Conservation (phyloP, 495 filamentous ascomycete species). For the Glutinoglossum americanum region DNA sequence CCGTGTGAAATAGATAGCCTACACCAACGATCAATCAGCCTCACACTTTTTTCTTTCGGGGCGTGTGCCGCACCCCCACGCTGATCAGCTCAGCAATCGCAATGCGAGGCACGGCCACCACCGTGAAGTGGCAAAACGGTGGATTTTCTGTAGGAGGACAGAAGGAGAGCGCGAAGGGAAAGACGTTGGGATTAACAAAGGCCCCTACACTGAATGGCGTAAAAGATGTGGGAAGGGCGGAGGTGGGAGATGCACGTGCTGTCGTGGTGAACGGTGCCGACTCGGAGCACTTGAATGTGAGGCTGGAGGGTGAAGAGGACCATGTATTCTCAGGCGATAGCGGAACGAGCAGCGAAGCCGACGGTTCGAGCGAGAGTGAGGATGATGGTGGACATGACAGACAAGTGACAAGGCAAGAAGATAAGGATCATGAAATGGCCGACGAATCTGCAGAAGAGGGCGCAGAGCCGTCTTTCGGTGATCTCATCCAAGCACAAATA, state of each 20-base stretch:
- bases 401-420: conserved; percentile 21
- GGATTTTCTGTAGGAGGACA: neutral
- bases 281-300: conserved; percentile 9
- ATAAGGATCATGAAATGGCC: conserved; percentile 5
- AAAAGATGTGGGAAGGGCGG: conserved; percentile 33
- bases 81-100: neutral
- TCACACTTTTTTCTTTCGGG: neutral
- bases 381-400: conserved; percentile 7
- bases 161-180: neutral
- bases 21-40: too few relatives aligned
- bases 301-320: conserved; percentile 14
- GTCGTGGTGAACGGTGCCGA: conserved; percentile 27
- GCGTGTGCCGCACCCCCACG: neutral
- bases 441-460: conserved; percentile 23
- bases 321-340: conserved; percentile 36
- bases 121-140: neutral
- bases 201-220: neutral
- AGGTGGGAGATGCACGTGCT: conserved; percentile 54
- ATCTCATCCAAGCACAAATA: conserved; percentile 51
- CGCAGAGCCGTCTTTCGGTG: conserved; percentile 65
- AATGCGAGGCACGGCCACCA: neutral
- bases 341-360: conserved; percentile 17
- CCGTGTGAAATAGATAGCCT: too few relatives aligned
- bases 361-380: conserved; percentile 28
- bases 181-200: neutral